Conservation (phyloP, 2,329 filamentous ascomycete species). For the Tympanopsis confertula region DNA sequence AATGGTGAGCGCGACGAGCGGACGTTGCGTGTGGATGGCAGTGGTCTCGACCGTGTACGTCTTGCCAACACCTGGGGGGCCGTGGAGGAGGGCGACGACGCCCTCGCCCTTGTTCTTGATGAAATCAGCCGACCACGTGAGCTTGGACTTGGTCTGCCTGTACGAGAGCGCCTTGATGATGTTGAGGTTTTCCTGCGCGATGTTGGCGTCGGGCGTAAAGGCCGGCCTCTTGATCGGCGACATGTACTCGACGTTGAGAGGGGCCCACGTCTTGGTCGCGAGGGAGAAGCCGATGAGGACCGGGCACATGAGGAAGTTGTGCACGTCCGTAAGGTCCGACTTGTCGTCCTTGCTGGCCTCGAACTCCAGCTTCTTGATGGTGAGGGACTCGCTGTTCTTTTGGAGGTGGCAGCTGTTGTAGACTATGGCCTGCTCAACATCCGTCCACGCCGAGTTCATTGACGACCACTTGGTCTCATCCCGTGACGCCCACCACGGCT, state of each 20-base stretch:
- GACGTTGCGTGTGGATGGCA: slow-evolving; percentile 7
- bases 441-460: not conserved
- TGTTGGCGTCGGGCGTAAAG: not conserved
- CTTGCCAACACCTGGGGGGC: slow-evolving; percentile 7
- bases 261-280: not conserved
- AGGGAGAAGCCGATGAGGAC: not conserved
- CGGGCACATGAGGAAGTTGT: not conserved
- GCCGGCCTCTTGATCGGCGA: not conserved
- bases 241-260: not conserved
- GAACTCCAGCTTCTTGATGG: not conserved
- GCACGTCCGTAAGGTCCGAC: not conserved
- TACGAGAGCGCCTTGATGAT: slow-evolving; percentile 4
- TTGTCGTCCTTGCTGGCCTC: not conserved
- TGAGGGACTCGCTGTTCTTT: not conserved
- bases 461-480: not conserved
- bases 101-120: slow-evolving; percentile 6
- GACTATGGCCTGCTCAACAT: not conserved
- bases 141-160: slow-evolving; percentile 4
- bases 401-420: not conserved
- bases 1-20: slow-evolving; percentile 12
- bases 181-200: not conserved
- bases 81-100: slow-evolving; percentile 8
- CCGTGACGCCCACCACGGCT: not conserved
- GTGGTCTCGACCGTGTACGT: slow-evolving; percentile 7
- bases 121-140: slow-evolving; percentile 4